Conservation (phyloP, 345 rosid species). For the Atalantia buxifolia region DNA sequence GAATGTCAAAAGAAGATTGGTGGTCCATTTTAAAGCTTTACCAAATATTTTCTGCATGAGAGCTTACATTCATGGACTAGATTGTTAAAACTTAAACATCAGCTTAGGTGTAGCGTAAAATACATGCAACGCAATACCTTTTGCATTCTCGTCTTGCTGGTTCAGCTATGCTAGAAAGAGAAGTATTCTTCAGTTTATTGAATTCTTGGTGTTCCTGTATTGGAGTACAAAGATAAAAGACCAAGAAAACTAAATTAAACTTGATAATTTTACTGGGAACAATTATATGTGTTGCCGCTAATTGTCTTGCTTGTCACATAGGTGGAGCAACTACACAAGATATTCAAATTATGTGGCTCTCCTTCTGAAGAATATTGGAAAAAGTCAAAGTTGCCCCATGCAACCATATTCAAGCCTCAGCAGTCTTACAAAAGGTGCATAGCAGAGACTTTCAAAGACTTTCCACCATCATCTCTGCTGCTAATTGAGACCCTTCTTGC, state of each 20-base stretch:
- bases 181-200: background rate
- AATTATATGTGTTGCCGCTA: constrained; percentile 10
- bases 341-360: constrained; percentile 74
- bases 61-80: background rate
- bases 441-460: constrained; percentile 62
- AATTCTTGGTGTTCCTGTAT: constrained; percentile 1
- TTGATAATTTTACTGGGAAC: background rate
- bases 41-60: background rate
- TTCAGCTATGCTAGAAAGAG: background rate
- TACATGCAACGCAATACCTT: background rate
- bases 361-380: constrained; percentile 83
- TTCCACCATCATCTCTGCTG: constrained; percentile 65
- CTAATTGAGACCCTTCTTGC: constrained; percentile 70
- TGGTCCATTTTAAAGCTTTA: background rate
- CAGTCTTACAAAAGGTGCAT: constrained; percentile 70
- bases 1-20: background rate
- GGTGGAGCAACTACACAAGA: constrained; percentile 85
- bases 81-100: background rate
- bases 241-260: background rate
- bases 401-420: constrained; percentile 75
- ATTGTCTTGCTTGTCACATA: constrained; percentile 18
- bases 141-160: background rate
- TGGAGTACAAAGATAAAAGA: background rate
- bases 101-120: background rate
- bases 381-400: constrained; percentile 74